A percentile compares a stretch with the other conserved stretches of the same genome.
These are phyloP conservation scores for Termitomyces titanicus DNA, from an alignment of 768 basidiomycete species.

Conservation along the genomic window DNA sequence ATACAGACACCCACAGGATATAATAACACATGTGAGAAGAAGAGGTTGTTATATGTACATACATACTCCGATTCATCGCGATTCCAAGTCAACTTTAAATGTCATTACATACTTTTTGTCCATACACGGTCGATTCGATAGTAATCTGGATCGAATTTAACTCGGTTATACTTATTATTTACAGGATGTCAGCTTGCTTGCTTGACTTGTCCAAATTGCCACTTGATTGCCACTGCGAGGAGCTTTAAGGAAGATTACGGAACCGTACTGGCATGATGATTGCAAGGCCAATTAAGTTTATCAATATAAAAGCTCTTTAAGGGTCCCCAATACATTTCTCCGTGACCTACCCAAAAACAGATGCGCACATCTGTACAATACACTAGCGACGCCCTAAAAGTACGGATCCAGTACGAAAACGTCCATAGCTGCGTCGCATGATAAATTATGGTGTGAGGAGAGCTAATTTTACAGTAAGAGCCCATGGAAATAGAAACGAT, in stretches of 20 bases:
- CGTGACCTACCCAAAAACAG: no score
- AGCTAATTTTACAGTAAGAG: not conserved
- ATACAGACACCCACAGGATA: no score
- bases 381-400: not conserved
- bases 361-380: no score
- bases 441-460: not conserved
- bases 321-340: not conserved
- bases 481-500: not conserved
- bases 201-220: no score
- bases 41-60: no score
- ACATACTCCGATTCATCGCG: no score
- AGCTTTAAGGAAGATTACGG: not conserved
- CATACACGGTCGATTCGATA: no score
- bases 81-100: no score
- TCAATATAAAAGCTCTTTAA: constrained; percentile 1
- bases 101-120: no score
- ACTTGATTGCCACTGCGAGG: no score
- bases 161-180: not conserved
- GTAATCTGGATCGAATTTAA: not conserved
- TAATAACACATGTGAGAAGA: no score
- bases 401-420: not conserved
- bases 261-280: not conserved
- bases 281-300: not conserved
- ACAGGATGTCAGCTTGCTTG: not conserved
- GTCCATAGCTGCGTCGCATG: not conserved